Conservation (phyloP, 495 filamentous ascomycete genomes). For the Umbilicaria muhlenbergii region DNA sequence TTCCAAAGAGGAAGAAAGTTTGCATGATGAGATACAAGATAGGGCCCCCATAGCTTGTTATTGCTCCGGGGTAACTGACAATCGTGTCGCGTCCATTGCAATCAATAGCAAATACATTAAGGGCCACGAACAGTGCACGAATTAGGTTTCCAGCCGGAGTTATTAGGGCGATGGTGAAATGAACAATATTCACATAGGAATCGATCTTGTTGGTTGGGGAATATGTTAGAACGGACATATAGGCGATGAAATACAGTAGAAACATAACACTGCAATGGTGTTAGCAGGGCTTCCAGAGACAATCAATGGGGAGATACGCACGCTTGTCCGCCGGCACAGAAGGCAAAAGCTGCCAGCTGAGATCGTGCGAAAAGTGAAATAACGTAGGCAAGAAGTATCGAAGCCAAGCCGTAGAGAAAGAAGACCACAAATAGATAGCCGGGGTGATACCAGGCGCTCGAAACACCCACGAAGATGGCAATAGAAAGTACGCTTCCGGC, state of each 20-base stretch:
- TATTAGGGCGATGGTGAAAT: slow-evolving; percentile 52
- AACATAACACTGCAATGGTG: slow-evolving; percentile 37
- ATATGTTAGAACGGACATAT: slow-evolving; percentile 54
- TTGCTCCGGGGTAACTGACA: slow-evolving; percentile 50
- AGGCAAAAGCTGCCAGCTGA: slow-evolving; percentile 59
- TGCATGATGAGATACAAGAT: slow-evolving; percentile 65
- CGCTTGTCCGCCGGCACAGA: slow-evolving; percentile 56
- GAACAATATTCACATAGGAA: slow-evolving; percentile 37
- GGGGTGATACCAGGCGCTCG: slow-evolving; percentile 53
- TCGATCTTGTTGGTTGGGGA: slow-evolving; percentile 42
- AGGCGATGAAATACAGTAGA: slow-evolving; percentile 62
- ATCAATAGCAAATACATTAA: slow-evolving; percentile 63
- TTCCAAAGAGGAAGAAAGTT: slow-evolving; percentile 42
- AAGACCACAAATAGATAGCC: slow-evolving; percentile 66
- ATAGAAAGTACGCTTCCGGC: slow-evolving; percentile 40
- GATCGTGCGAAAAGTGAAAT: slow-evolving; percentile 53
- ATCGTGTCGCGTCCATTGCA: slow-evolving; percentile 43
- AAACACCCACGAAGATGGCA: slow-evolving; percentile 43
- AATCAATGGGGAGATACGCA: slow-evolving; percentile 2
- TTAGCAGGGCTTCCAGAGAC: slow-evolving; percentile 5
- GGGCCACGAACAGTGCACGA: slow-evolving; percentile 51
- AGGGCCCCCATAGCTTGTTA: slow-evolving; percentile 61
- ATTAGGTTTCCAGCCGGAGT: slow-evolving; percentile 54
- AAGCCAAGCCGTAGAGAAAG: slow-evolving; percentile 57
- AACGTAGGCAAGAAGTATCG: slow-evolving; percentile 55